A percentile compares a stretch with the other conserved stretches of the same genome.
Evolutionary conservation across 129 eudicot genomes (phyloP).

Genomic region (carrot (Daucus carota)): DH1_v3.0 NC_030384.2:28104001-28104500

Average conservation of each 20-base stretch:
- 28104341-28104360: not conserved
- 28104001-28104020: no score
- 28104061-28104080: not conserved
- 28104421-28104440: slow-evolving; percentile 3
- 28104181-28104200: no score
- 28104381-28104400: slow-evolving; percentile 12
- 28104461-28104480: slow-evolving; percentile 91
- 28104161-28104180: not conserved
- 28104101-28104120: not conserved
- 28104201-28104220: not conserved
- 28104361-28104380: slow-evolving; percentile 1
- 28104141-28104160: not conserved
- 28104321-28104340: slow-evolving; percentile 12
- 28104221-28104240: not conserved
- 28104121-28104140: no score
- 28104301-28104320: not conserved
- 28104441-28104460: slow-evolving; percentile 87
- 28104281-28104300: slow-evolving; percentile 3
- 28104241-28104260: not conserved
- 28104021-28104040: no score
- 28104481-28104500: slow-evolving; percentile 70
- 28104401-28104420: not conserved
- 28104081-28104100: not conserved
- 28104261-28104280: not conserved
- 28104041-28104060: not conserved